Evolutionary conservation across 169 alveolate genomes (phyloP), one percentile per base, ranked within the genome.

Genomic region (Plasmodium yoelii): DNA sequence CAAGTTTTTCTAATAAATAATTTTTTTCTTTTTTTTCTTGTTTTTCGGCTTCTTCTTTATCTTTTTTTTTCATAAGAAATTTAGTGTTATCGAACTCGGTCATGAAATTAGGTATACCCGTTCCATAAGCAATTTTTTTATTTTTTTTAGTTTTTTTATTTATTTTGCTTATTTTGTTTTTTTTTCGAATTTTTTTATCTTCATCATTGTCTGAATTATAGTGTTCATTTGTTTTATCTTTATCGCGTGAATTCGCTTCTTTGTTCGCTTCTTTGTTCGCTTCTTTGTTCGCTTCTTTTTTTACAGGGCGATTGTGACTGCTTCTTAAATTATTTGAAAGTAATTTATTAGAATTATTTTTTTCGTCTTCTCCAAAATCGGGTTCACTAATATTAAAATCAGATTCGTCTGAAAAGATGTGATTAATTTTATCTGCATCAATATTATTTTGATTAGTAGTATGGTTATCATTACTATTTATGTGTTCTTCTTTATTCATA

Each of bases 11-110:
- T 44, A 65, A 57, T 12, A 80, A 24, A 70, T 80, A 55, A 56
- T 59, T 80, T 80, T 65, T 80, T 59, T 80, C 90, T 55, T 57
- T 80, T 65, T 80, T 80, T 8, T 19, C 49, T 9, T 19, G 56
- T 26, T 57, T 42, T 34, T 80, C 71, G 44, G 46, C 9, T 59
- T 80, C 28, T 46, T 60, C 60, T n/a, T 65, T 80, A 1, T 80
- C 90, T 6, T 80, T 80, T 47, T 65, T 80, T 65, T 80, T 64
- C 75, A 60, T n/a, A 9, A 80, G 47, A 49, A 60, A 80, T 44
- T 65, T 80, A 4, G 72, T 80, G 8, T 80, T 80, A 28, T 80
- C 90, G 5, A 51, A 18, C 28, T 49, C 53, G 8, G 42, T 60
- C 90, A 80, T 80, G 42, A 80, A 80, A 34, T 67, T 18, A 13